Evolutionary conservation across 768 basidiomycete species (phyloP), one percentile per base, ranked within the genome.

Genomic region (Termitomyces sp.): DNA sequence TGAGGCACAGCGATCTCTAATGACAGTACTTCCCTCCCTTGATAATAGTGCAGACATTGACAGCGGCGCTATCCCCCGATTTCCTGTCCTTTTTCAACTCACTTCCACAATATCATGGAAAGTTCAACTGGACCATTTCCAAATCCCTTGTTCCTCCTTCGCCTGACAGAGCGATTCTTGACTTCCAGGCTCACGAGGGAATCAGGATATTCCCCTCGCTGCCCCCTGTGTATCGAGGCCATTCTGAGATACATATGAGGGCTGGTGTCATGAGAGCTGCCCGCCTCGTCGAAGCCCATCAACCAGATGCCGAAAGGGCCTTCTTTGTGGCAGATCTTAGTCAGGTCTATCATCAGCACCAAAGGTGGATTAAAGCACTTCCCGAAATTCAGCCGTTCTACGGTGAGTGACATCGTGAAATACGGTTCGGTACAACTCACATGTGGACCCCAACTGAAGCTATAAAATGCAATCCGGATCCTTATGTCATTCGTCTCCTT

Each of bases 391-490:
- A 92, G 63, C 94, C 94, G 7, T 96, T 91, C 75, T 98, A 95
- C 73, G 96, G 93, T 93, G 61, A 58, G 86, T 75, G 49, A 56
- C 45, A 12, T 56, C n/a, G 13, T 18, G 46, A 26, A 20, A 50
- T 50, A 22, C 18, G n/a, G 10, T 56, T 57, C n/a, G 20, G 33
- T 14, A 10, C 26, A 26, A 52, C 36, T 53, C 46, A 58, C n/a
- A 52, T 46, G 57, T 54, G 30, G 49, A 53, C 43, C 43, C 58
- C 58, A 55, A 61, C 67, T 65, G 61, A 69, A 94, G 94, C 97
- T 58, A 85, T 98, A 67, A 99, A 99, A 76, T 97, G 94, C 75
- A 99, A 99, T 76, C 96, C 97, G 20, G 96, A 98, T 67, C 94
- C 94, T 4, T 92, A 92, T 67, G 86, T 99, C 57, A 79, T 98